These are phyloP conservation scores for Clarireedia paspali DNA, from an alignment of 2,329 filamentous ascomycete genomes.

Conservation along the genomic window DNA sequence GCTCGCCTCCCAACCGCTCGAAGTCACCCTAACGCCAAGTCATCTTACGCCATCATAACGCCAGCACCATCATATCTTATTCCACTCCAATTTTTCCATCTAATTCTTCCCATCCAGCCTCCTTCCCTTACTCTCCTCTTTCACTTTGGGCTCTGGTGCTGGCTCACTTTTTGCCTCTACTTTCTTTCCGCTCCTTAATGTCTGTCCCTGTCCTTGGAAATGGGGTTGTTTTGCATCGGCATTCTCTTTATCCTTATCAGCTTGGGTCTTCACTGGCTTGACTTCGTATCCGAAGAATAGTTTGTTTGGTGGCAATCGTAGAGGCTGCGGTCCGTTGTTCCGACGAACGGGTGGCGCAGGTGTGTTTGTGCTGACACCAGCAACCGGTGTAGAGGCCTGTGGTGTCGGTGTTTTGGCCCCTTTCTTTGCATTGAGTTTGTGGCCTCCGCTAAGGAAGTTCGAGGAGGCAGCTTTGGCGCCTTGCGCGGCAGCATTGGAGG, in stretches of 20 bases:
- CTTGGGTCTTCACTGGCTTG: slow-evolving; percentile 76
- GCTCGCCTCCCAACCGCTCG: not conserved
- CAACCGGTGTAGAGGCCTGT: slow-evolving; percentile 64
- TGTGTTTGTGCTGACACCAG: slow-evolving; percentile 40
- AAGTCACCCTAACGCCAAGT: not conserved
- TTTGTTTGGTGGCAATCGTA: slow-evolving; percentile 79
- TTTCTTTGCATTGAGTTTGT: slow-evolving; percentile 79
- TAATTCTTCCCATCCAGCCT: slow-evolving; percentile 17
- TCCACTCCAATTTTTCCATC: not conserved
- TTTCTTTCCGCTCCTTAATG: slow-evolving; percentile 64
- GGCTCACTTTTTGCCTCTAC: slow-evolving; percentile 19
- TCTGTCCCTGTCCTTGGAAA: slow-evolving; percentile 81
- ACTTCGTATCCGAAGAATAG: slow-evolving; percentile 95
- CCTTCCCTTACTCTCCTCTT: slow-evolving; percentile 12
- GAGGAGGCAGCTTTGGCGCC: slow-evolving; percentile 59
- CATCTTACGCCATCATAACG: not conserved
- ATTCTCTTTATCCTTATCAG: slow-evolving; percentile 59
- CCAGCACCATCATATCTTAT: not conserved
- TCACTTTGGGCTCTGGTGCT: slow-evolving; percentile 8
- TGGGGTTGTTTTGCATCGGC: slow-evolving; percentile 60
- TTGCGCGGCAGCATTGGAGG: slow-evolving; percentile 55
- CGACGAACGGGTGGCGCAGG: slow-evolving; percentile 32
- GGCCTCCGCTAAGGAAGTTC: slow-evolving; percentile 73
- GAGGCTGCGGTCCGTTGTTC: slow-evolving; percentile 75
- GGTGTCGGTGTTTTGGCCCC: slow-evolving; percentile 66